Conservation (phyloP, 306 rosid species). For the Argentina anserina region DNA sequence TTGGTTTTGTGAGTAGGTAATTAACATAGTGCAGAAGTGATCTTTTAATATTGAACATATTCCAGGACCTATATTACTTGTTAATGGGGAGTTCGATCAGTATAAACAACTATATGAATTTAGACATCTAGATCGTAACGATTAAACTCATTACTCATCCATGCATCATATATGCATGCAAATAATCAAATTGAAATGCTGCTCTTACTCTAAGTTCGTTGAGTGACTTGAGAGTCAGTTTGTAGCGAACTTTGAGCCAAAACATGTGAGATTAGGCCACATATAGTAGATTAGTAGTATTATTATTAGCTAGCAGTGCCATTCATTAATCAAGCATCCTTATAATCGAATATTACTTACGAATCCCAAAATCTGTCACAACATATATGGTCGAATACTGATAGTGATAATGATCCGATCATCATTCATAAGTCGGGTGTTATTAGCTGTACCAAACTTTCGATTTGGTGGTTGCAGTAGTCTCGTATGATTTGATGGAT, state of each 20-base stretch:
- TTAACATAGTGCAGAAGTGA: background rate
- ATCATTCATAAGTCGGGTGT: background rate
- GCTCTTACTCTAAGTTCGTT: background rate
- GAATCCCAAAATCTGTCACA: background rate
- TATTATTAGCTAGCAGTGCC: no score
- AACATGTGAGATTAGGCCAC: conserved; percentile 7
- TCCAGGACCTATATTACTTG: background rate
- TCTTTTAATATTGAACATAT: no score
- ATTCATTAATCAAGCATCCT: conserved; percentile 3
- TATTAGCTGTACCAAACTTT: background rate
- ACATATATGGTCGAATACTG: background rate
- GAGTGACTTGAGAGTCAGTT: no score
- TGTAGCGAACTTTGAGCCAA: background rate
- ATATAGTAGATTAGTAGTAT: background rate
- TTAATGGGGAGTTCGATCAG: background rate
- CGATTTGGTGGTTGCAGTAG: background rate
- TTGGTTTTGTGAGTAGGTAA: background rate
- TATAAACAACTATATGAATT: background rate
- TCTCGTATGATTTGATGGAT: background rate
- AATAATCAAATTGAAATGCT: background rate
- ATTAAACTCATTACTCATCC: background rate
- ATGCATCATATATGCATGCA: no score
- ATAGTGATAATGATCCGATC: background rate
- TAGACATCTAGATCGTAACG: background rate
- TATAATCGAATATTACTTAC: background rate